Evolutionary conservation across 83 land plant species (phyloP), one percentile per base, ranked within the genome.

Genomic region (Diphasiastrum complanatum): DNA sequence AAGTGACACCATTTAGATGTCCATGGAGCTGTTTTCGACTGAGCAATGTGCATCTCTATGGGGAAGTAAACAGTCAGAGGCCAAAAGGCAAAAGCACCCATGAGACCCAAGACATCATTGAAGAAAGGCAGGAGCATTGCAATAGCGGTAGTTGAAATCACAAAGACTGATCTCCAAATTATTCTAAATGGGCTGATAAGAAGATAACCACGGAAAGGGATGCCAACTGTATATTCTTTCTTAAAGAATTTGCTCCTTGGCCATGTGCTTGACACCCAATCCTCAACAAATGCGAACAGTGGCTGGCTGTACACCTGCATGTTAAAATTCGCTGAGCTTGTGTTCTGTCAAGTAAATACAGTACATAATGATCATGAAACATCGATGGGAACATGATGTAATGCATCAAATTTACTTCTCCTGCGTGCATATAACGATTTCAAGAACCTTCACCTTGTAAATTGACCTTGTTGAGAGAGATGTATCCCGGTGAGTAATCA

Each of bases 21-120:
- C n/a, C n/a, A n/a, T n/a, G n/a, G n/a, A n/a, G n/a, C n/a, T n/a
- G n/a, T n/a, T n/a, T n/a, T n/a, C n/a, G n/a, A n/a, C 70, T 83
- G 88, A 5, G 72, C 73, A 35, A 83, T 68, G 63, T 79, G 78
- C 96, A 90, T 86, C 60, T 77, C 72, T 27, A 90, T 81, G 5
- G 96, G 96, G 45, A 90, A 90, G 56, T 90, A 86, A 33, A 86
- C 77, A 8, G 85, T 79, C 63, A 90, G 50, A 0, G 96, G 96
- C 96, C 96, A 90, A 45, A 90, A 90, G 36, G 75, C 82, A 26
- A 83, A 22, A 24, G 96, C 96, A 11, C 96, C 96, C 43, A 86
- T 23, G 25, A 90, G 28, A 11, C 84, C 96, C 57, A 90, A 33
- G 0, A 90, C 80, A 35, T 75, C 67, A 60, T 90, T 90, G 82